A percentile compares a stretch with the other conserved stretches of the same genome.
These are phyloP conservation scores for Apophysomyces trapeziformis DNA, from an alignment of 371 early-diverging fungal genomes.

Conservation along the genomic window DNA sequence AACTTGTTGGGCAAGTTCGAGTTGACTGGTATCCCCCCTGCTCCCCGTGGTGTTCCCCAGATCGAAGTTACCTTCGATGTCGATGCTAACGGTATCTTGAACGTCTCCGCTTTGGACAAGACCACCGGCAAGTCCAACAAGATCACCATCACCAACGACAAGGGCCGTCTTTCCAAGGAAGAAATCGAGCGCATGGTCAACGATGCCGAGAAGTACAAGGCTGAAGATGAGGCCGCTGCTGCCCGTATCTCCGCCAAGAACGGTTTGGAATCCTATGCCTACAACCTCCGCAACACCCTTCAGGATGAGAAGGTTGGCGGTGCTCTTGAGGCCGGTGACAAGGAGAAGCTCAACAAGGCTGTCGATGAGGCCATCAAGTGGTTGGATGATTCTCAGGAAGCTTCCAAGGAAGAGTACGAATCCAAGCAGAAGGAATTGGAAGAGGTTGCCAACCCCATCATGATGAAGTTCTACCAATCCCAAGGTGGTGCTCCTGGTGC, in stretches of 20 bases:
- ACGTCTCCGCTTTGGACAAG: slow-evolving; percentile 96
- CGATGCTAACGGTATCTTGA: slow-evolving; percentile 98
- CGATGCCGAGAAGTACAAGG: slow-evolving; percentile 97
- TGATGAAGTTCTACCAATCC: slow-evolving; percentile 84
- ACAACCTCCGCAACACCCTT: slow-evolving; percentile 91
- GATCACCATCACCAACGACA: slow-evolving; percentile 98
- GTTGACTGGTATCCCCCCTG: slow-evolving; percentile 89
- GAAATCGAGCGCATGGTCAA: slow-evolving; percentile 97
- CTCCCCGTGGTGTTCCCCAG: slow-evolving; percentile 97
- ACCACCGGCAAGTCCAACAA: slow-evolving; percentile 93
- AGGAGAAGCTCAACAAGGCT: slow-evolving; percentile 79
- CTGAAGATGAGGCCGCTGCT: slow-evolving; percentile 91
- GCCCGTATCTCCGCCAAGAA: slow-evolving; percentile 89
- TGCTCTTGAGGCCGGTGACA: slow-evolving; percentile 85
- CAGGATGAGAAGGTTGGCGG: slow-evolving; percentile 85
- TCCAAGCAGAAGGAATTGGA: slow-evolving; percentile 94
- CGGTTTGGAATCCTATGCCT: slow-evolving; percentile 92
- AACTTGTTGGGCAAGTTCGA: slow-evolving; percentile 86
- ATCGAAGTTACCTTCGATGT: slow-evolving; percentile 98
- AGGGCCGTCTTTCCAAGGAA: slow-evolving; percentile 96
- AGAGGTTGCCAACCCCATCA: slow-evolving; percentile 94
- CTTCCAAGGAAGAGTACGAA: slow-evolving; percentile 95
- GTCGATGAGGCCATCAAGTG: slow-evolving; percentile 85
- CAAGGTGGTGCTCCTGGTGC: slow-evolving; percentile 60
- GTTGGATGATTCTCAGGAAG: slow-evolving; percentile 88